Conservation (phyloP, 192 early-diverging fungal species). For the Paraglomus brasilianum region DNA sequence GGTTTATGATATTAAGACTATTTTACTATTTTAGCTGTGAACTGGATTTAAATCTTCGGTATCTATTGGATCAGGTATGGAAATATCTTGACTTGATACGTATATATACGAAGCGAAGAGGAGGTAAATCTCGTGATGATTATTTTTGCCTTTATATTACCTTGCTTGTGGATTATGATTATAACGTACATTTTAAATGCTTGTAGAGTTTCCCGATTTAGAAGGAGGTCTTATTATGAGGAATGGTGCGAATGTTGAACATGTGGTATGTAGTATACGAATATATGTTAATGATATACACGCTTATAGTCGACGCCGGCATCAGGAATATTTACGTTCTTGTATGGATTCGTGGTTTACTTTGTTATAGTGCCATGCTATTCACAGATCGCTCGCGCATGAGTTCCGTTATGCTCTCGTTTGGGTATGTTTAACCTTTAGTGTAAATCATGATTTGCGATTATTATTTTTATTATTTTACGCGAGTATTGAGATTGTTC, state of each 20-base stretch:
- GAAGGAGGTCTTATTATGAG: slow-evolving; percentile 88
- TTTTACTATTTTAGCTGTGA: slow-evolving; percentile 62
- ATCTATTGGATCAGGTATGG: slow-evolving; percentile 90
- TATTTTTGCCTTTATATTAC: neutral
- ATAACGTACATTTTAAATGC: too few species aligned
- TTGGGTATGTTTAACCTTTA: slow-evolving; percentile 60
- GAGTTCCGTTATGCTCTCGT: slow-evolving; percentile 96
- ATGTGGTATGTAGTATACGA: slow-evolving; percentile 48
- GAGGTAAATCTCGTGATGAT: slow-evolving; percentile 30
- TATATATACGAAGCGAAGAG: slow-evolving; percentile 95
- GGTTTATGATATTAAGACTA: neutral
- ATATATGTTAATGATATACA: neutral
- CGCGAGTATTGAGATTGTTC: neutral
- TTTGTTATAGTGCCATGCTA: slow-evolving; percentile 62
- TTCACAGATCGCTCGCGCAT: slow-evolving; percentile 84
- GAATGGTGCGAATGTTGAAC: slow-evolving; percentile 75
- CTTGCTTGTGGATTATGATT: too few species aligned
- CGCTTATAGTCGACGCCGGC: neutral
- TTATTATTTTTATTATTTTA: slow-evolving; percentile 10
- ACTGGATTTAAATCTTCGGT: slow-evolving; percentile 88
- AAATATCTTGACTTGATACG: slow-evolving; percentile 82
- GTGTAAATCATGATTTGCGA: neutral
- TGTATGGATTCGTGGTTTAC: neutral
- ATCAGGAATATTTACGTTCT: neutral
- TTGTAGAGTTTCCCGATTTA: slow-evolving; percentile 84